Conservation (phyloP, 148 eudicot genomes). For the Persicaria maculosa region DNA sequence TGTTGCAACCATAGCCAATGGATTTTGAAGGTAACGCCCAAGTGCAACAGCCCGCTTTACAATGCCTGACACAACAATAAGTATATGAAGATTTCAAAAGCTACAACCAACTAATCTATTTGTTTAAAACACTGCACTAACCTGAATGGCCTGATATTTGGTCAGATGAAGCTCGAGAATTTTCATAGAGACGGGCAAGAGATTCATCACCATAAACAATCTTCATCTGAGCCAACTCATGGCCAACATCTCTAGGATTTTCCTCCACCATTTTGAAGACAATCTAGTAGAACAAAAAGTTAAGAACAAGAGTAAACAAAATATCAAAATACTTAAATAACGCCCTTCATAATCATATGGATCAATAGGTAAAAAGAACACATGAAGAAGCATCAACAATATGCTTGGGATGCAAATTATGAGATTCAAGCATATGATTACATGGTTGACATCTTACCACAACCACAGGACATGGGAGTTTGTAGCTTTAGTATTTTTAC, state of each 20-base stretch:
- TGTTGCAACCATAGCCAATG: constrained; percentile 94
- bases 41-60: constrained; percentile 91
- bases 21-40: constrained; percentile 87
- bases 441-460: neutral
- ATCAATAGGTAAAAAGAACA: neutral
- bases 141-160: constrained; percentile 81
- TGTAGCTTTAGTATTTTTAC: neutral
- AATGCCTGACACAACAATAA: constrained; percentile 44
- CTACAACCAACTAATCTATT: too few species aligned
- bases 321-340: neutral
- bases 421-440: neutral
- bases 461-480: neutral
- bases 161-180: constrained; percentile 78
- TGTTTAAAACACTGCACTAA: constrained; percentile 17
- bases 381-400: neutral
- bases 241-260: constrained; percentile 86
- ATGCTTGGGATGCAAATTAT: neutral
- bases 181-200: constrained; percentile 87
- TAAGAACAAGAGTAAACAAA: constrained; percentile 1
- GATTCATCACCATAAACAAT: constrained; percentile 82
- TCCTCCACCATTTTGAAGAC: constrained; percentile 93
- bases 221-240: constrained; percentile 72
- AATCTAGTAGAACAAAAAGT: constrained; percentile 34
- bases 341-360: neutral
- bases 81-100: constrained; percentile 8